A percentile compares a stretch with the other conserved stretches of the same genome.
phyloP scores from a whole-genome alignment of 73 alveolate species.

The Uronychia setigera region DNA sequence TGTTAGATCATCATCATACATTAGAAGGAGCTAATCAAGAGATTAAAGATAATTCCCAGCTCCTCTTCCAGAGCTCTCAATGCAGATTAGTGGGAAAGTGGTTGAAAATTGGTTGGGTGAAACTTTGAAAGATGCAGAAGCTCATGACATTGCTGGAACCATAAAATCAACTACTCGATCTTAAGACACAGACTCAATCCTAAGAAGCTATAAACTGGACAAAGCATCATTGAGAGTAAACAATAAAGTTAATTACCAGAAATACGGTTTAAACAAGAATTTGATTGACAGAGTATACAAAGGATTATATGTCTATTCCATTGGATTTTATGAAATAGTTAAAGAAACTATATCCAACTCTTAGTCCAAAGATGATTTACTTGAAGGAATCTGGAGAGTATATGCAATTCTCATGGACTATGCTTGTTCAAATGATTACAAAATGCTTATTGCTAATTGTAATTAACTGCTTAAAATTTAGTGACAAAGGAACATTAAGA shows the following conservation, averaged over 20 bases:
- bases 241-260: too few species aligned
- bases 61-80: background rate
- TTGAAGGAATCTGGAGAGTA: slow-evolving; percentile 66
- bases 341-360: slow-evolving; percentile 46
- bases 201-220: background rate
- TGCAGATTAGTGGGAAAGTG: background rate
- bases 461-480: background rate
- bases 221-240: background rate
- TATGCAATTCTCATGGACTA: slow-evolving; percentile 67
- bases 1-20: too few species aligned
- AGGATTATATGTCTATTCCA: slow-evolving; percentile 61
- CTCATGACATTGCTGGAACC: background rate
- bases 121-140: background rate
- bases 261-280: too few species aligned
- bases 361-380: slow-evolving; percentile 19
- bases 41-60: background rate
- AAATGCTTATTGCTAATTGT: slow-evolving; percentile 37
- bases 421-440: slow-evolving; percentile 63
- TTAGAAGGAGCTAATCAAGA: too few species aligned
- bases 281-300: slow-evolving; percentile 41
- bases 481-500: background rate
- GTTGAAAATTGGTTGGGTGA: background rate
- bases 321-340: slow-evolving; percentile 66
- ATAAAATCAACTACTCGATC: background rate
- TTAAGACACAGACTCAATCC: slow-evolving; percentile 21